Conservation (phyloP, 139 green algal genomes). For the Closterium sp. region DNA sequence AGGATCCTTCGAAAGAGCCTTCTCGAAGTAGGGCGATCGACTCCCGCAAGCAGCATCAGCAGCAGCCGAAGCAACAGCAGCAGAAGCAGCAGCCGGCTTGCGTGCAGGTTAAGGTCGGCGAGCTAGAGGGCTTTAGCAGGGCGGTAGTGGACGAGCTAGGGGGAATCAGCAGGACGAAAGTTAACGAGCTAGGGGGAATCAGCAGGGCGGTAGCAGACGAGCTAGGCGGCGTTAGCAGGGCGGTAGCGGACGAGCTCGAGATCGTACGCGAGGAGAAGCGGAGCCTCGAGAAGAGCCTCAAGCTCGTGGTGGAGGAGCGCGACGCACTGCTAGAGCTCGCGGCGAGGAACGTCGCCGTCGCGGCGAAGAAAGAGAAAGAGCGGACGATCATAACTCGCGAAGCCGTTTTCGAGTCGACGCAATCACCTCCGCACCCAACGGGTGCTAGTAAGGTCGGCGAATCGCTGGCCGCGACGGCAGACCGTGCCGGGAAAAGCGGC, state of each 20-base stretch:
- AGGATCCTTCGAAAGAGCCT: too few species aligned
- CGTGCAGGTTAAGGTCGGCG: background rate
- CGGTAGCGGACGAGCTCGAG: background rate
- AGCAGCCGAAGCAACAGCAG: background rate
- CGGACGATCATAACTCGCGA: background rate
- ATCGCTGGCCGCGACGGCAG: background rate
- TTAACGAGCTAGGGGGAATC: background rate
- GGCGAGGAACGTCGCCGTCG: background rate
- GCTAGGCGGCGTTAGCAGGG: background rate
- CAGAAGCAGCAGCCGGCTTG: background rate
- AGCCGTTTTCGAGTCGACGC: background rate
- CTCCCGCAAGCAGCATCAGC: too few species aligned
- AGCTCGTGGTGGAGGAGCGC: background rate
- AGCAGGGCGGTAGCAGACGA: background rate
- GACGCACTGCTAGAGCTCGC: background rate
- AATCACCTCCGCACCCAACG: background rate
- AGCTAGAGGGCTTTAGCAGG: background rate
- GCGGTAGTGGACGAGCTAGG: background rate
- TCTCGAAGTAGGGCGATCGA: too few species aligned
- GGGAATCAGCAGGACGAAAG: too few species aligned
- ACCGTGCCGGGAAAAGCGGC: background rate
- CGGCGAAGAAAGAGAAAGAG: background rate
- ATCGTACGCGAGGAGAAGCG: background rate
- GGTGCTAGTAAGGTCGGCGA: background rate
- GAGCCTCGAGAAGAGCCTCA: background rate